A percentile compares a stretch with the other conserved stretches of the same genome.
These are phyloP conservation scores for Aspergillus calidoustus DNA, from an alignment of 2,329 filamentous ascomycete genomes.

Conservation along the genomic window DNA sequence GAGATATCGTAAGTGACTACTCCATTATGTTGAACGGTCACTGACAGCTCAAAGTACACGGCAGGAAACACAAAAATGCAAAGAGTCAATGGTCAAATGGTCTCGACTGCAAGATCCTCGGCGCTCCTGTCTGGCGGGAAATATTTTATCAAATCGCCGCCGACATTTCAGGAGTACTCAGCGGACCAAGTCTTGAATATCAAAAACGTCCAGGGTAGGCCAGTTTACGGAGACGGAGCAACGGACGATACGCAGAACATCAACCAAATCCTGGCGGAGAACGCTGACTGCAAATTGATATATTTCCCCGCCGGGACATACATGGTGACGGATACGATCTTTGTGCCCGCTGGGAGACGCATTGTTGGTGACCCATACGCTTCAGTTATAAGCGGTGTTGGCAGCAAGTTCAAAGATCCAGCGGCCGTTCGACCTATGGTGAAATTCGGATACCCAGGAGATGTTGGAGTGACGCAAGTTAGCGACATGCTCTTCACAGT, in stretches of 20 bases:
- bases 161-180: conserved; percentile 50
- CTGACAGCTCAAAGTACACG: conserved; percentile 20
- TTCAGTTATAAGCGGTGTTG: conserved; percentile 55
- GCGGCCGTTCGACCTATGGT: conserved; percentile 54
- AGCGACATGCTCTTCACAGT: conserved; percentile 58
- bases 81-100: conserved; percentile 33
- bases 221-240: conserved; percentile 49
- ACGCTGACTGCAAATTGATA: conserved; percentile 53
- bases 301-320: conserved; percentile 63
- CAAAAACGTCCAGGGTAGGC: conserved; percentile 47
- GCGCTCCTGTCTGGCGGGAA: conserved; percentile 37
- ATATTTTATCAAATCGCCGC: conserved; percentile 48
- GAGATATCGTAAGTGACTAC: conserved; percentile 33
- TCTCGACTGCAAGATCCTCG: conserved; percentile 34
- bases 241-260: conserved; percentile 45
- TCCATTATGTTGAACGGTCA: not conserved
- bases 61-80: conserved; percentile 23
- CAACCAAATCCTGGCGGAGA: conserved; percentile 37
- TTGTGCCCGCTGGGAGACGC: conserved; percentile 53
- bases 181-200: conserved; percentile 52
- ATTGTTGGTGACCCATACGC: conserved; percentile 60
- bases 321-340: conserved; percentile 52
- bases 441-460: conserved; percentile 55
- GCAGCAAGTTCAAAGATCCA: conserved; percentile 50
- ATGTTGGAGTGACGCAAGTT: conserved; percentile 55